Evolutionary conservation across 2,329 filamentous ascomycete genomes (phyloP), one percentile per base, ranked within the genome.

Genomic region (Beauveria caledonica): DNA sequence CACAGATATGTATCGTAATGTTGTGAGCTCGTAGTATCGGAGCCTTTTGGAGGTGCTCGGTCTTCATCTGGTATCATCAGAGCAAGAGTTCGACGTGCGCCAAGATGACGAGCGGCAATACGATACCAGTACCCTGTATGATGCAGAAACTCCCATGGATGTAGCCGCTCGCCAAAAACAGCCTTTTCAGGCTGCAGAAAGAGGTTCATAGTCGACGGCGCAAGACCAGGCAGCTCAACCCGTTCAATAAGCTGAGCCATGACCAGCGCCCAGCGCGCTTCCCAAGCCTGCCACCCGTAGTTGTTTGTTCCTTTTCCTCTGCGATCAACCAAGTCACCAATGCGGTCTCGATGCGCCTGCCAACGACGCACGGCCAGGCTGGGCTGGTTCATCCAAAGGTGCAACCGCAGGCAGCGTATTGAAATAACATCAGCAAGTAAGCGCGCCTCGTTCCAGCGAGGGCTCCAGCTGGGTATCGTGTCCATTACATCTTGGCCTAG

Each of bases 251-350:
- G 68, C 49, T 83, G 77, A 2, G 83, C 84, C 85, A 87, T 87
- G 13, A 85, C 74, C 23, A 76, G 76, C 17, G 83, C 80, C 85
- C 85, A 87, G 60, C 89, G 83, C 45, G 90, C 86, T 74, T 96
- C 89, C 92, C 93, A 99, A 2, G 93, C 92, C 68, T 91, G 84
- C 90, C 92, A 97, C 6, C 91, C 90, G 71, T 97, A 97, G 65
- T 90, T 96, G 36, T 86, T 84, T 3, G 90, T 92, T 0, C 93
- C 93, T 66, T 90, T 90, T 4, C 92, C 92, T 65, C 88, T 86
- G 19, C 89, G 83, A 68, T 96, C 90, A 17, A 97, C 78, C 57
- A 97, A 83, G 66, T 90, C 88, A 60, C 80, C 81, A 64, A 93
- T 86, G 60, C 87, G 84, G 60, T 86, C 82, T 63, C 87, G 85